Evolutionary conservation across 495 filamentous ascomycete species (phyloP), one percentile per base, ranked within the genome.

Genomic region (Xylaria scruposa): DNA sequence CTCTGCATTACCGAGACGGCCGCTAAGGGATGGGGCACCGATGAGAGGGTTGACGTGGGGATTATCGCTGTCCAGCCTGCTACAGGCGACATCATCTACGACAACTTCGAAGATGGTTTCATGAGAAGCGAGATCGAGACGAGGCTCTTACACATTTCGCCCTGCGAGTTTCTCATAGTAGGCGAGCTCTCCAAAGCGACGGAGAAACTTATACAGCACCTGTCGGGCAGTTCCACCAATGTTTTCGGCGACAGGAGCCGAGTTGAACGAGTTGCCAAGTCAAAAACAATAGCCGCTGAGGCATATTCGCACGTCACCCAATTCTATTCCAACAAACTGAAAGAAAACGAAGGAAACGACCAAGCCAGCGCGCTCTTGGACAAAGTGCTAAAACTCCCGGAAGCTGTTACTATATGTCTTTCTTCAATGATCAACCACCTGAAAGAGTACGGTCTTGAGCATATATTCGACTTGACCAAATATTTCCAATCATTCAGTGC

Each of bases 71-170:
- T 99, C 1, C 96, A 99, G 74, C 96, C 96, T 29, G 92, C 93
- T 0, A 98, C 97, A 0, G 96, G 96, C 56, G 96, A 98, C 76
- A 92, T 99, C 70, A 93, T 98, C 68, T 96, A 98, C 74, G 96
- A 99, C 78, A 90, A 93, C 54, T 99, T 99, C 74, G 94, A 98
- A 75, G 96, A 99, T 76, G 94, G 97, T 3, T 99, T 98, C 81
- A 99, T 98, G 97, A 88, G 96, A 54, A 94, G 92, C 69, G 96
- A 99, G 77, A 93, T 98, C 59, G 96, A 99, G 82, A 98, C 96
- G 0, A 86, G 96, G 51, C 83, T 99, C 29, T 85, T 99, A 21
- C 96, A 99, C 78, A 97, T 99, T 73, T 92, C 95, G 1, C 96
- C 96, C 1, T 97, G 96, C 81, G 96, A 99, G 81, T 92, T 98